Evolutionary conservation across 805 yeast genomes (phyloP), one percentile per base, ranked within the genome.

Genomic region (Metschnikowia continentalis): DNA sequence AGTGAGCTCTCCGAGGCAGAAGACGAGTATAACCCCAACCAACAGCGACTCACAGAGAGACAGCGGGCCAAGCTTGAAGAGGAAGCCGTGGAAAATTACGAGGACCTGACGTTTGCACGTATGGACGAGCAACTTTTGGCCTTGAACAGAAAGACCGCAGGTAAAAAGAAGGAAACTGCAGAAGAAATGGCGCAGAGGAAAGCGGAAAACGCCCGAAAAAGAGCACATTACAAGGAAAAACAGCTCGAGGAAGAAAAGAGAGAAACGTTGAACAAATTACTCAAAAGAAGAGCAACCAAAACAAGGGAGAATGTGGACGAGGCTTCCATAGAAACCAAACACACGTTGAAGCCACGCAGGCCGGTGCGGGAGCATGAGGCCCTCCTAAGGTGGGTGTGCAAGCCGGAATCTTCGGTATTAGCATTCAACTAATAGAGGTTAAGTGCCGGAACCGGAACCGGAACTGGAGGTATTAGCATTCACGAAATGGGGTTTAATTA

Each of bases 221-320:
- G 99, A 57, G 88, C 87, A 66, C 91, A 92, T 63, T 78, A 90
- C 60, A 83, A 85, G 58, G 90, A 85, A 61, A 85, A 86, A 69
- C 82, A 86, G 56, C 70, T 89, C 38, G 97, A 91, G 62, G 97
- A 89, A 66, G 98, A 94, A 67, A 94, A 94, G 65, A 81, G 84
- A 62, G 97, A 92, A 56, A 91, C 97, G 0, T 76, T 92, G 56
- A 92, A 92, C 66, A 89, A 88, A 65, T 72, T 92, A 56, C 74
- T 92, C 56, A 85, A 88, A 68, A 83, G 91, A 66, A 78, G 96
- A 55, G 96, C 97, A 0, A 82, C 81, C 44, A 86, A 86, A 63
- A 80, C 82, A 0, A 73, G 86, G 56, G 79, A 71, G 40, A 63
- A 60, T 3, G 66, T 63, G 38, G 65, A 63, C 35, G 75, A 71